phyloP scores from a whole-genome alignment of 192 early-diverging fungal species.

The Haplosporangium gracile region DNA sequence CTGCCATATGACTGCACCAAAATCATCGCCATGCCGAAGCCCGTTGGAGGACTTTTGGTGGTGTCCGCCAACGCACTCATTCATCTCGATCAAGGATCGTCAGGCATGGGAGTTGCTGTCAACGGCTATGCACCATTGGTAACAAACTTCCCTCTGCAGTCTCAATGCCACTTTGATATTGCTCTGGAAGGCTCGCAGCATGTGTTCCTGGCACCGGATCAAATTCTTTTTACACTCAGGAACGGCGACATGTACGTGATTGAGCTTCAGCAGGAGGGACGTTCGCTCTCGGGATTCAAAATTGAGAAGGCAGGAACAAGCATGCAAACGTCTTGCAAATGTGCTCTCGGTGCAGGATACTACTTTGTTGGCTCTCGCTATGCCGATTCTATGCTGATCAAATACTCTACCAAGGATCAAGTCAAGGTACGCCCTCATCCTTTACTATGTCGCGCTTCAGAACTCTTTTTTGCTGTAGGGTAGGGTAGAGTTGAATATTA shows the following conservation, averaged over 20 bases:
- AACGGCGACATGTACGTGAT: conserved; percentile 82
- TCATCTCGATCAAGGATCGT: conserved; percentile 87
- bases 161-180: conserved; percentile 71
- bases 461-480: too few species aligned
- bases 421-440: conserved; percentile 21
- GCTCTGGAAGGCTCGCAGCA: conserved; percentile 77
- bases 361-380: conserved; percentile 81
- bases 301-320: conserved; percentile 63
- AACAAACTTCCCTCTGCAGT: conserved; percentile 63
- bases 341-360: conserved; percentile 61
- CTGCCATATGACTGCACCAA: conserved; percentile 88
- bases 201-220: conserved; percentile 77
- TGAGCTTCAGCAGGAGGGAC: conserved; percentile 81
- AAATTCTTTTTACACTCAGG: conserved; percentile 77
- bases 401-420: conserved; percentile 62
- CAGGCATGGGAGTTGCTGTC: conserved; percentile 80
- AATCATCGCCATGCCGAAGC: conserved; percentile 81
- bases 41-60: conserved; percentile 89
- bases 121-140: conserved; percentile 75
- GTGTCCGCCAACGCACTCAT: conserved; percentile 84
- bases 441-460: not conserved
- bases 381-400: conserved; percentile 78
- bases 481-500: not conserved
- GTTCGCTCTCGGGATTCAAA: conserved; percentile 81
- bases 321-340: conserved; percentile 68